phyloP scores from a whole-genome alignment of 2,329 filamentous ascomycete species.

The Aspergillus awamori region DNA sequence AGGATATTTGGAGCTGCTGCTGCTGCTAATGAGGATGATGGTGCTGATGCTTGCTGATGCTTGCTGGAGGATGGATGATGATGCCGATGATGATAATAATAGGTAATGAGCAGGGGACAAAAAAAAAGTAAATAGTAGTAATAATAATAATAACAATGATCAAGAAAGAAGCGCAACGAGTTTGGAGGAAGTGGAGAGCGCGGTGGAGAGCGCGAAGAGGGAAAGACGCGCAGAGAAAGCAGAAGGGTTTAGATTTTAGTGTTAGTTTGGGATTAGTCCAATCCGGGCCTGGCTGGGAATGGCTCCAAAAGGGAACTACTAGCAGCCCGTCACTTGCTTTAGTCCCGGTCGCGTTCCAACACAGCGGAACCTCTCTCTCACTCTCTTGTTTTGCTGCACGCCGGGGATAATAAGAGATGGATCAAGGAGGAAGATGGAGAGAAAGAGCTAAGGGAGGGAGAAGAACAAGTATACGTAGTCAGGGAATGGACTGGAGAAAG shows the following conservation, averaged over 20 bases:
- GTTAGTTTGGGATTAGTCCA: conserved; percentile 8
- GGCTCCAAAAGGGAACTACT: neutral
- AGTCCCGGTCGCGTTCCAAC: conserved; percentile 21
- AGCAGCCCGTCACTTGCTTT: conserved; percentile 11
- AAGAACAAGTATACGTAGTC: neutral
- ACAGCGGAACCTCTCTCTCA: conserved; percentile 21
- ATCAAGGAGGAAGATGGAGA: neutral
- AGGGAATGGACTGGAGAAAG: no score
- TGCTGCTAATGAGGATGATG: neutral
- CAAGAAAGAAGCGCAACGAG: conserved; percentile 6
- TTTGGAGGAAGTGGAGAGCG: conserved; percentile 7
- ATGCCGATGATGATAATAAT: neutral
- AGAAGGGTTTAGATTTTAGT: conserved; percentile 12
- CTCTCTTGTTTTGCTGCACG: no score
- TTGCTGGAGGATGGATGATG: neutral
- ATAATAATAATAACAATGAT: no score
- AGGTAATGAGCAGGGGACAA: conserved; percentile 3
- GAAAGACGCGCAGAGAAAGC: conserved; percentile 8
- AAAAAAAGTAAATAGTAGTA: neutral
- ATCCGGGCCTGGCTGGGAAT: neutral
- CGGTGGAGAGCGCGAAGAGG: conserved; percentile 2
- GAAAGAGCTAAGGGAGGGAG: neutral
- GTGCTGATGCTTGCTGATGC: neutral
- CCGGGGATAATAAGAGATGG: no score
- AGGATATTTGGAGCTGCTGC: neutral